phyloP scores from a whole-genome alignment of 164 flowering plant species.

The Hamamelis virginiana region DNA sequence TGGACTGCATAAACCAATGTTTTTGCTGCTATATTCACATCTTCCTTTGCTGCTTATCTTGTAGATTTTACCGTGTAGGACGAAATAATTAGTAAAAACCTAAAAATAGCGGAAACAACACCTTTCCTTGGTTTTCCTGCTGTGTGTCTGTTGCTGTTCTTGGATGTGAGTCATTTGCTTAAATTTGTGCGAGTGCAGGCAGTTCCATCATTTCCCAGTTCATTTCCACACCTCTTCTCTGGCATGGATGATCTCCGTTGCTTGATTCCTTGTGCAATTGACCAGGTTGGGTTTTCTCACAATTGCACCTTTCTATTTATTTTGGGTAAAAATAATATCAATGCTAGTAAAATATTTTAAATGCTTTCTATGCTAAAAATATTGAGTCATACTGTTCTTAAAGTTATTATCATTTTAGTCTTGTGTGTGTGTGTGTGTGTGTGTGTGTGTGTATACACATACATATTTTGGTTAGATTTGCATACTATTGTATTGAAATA shows the following conservation, averaged over 20 bases:
- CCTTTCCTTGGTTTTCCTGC: neutral
- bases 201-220: constrained; percentile 92
- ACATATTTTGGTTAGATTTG: neutral
- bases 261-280: constrained; percentile 97
- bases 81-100: neutral
- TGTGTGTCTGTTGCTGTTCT: neutral
- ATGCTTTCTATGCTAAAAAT: too few species aligned
- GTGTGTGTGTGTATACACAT: too few species aligned
- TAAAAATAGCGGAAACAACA: neutral
- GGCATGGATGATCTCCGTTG: constrained; percentile 78
- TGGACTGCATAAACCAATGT: neutral
- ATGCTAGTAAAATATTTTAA: neutral
- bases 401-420: too few species aligned
- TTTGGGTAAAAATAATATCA: neutral
- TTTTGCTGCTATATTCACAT: neutral
- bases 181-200: constrained; percentile 61
- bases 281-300: constrained; percentile 57
- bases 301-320: neutral
- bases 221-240: constrained; percentile 89
- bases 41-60: neutral
- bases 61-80: neutral
- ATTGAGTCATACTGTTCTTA: too few species aligned
- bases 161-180: constrained; percentile 10
- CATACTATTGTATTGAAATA: too few species aligned
- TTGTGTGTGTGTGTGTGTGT: too few species aligned